These are phyloP conservation scores for Fraxinus ornus DNA, from an alignment of 305 asterid species.

Conservation along the genomic window DNA sequence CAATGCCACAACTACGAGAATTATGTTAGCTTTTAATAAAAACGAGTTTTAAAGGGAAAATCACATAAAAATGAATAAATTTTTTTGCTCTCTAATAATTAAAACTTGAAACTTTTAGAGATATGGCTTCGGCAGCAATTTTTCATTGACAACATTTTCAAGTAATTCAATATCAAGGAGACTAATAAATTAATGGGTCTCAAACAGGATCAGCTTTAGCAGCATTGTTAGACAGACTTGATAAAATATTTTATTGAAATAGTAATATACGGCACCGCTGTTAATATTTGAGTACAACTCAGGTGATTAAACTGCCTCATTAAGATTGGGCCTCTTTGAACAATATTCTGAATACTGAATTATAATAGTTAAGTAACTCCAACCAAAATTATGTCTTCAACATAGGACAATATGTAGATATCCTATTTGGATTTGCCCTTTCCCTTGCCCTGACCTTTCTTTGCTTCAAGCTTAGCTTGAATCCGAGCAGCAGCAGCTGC, in stretches of 20 bases:
- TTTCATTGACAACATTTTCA: background rate
- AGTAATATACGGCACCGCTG: background rate
- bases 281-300: background rate
- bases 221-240: background rate
- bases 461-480: slow-evolving; percentile 89
- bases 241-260: too few relatives aligned
- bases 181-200: too few relatives aligned
- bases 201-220: background rate
- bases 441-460: slow-evolving; percentile 85
- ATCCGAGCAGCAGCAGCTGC: slow-evolving; percentile 97
- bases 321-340: background rate
- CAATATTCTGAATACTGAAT: background rate
- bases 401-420: background rate
- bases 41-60: background rate
- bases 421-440: slow-evolving; percentile 63
- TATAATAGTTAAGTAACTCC: background rate
- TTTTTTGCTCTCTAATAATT: background rate
- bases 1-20: background rate
- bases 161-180: background rate
- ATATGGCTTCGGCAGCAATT: background rate
- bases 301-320: background rate
- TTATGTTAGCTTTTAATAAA: background rate
- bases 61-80: background rate
- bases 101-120: background rate
- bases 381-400: background rate